A percentile compares a stretch with the other conserved stretches of the same genome.
phyloP scores from a whole-genome alignment of 2,329 filamentous ascomycete genomes.

The Colletotrichum chrysophilum region DNA sequence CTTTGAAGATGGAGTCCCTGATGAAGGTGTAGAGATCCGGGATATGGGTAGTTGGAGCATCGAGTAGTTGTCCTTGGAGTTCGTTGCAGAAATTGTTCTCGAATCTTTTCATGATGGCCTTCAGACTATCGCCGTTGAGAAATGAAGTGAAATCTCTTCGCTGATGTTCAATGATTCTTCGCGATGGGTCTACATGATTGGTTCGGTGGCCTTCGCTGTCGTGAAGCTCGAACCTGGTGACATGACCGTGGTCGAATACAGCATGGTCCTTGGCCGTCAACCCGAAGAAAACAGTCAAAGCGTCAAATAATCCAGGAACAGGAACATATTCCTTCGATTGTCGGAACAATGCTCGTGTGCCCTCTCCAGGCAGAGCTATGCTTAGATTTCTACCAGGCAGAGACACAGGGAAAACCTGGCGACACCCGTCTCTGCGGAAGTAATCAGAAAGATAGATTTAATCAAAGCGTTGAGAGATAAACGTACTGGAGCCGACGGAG shows the following conservation, averaged over 20 bases:
- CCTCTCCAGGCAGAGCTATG: conserved; percentile 9
- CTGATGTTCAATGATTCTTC: conserved; percentile 15
- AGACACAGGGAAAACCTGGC: background rate
- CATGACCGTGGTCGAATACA: conserved; percentile 5
- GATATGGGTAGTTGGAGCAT: background rate
- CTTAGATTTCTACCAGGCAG: background rate
- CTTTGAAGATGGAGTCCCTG: background rate
- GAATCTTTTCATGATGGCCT: background rate
- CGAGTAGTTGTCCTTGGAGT: background rate
- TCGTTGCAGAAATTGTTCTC: background rate
- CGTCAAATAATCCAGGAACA: background rate
- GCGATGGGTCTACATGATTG: background rate
- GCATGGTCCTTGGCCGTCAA: background rate
- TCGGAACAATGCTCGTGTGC: background rate
- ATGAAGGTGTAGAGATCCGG: conserved; percentile 6
- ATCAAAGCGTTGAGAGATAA: background rate
- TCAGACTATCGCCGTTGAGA: background rate
- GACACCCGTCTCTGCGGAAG: background rate
- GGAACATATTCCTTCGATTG: background rate
- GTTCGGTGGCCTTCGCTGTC: background rate
- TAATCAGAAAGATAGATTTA: rapidly evolving
- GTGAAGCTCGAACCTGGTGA: background rate
- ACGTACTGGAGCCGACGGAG: background rate
- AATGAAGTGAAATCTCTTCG: background rate
- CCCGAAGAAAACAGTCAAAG: conserved; percentile 6